Percentiles rank a stretch among this genome's conserved stretches.
phyloP scores from a whole-genome alignment of 2,329 filamentous ascomycete species.

The Alternaria sp. region DNA sequence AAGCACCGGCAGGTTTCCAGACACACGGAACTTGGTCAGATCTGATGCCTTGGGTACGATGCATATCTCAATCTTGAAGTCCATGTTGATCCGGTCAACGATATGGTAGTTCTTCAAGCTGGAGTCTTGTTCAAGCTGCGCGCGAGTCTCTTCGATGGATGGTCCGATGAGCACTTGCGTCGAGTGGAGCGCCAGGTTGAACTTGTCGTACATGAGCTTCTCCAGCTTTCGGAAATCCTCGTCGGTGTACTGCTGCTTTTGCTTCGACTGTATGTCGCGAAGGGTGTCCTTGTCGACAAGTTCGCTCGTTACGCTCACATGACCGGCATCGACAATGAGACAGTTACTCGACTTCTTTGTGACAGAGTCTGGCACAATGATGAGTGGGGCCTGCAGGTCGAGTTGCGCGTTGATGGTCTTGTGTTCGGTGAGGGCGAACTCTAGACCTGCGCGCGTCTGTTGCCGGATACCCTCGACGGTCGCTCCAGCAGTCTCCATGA shows the following conservation, averaged over 20 bases:
- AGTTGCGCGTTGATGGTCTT: conserved; percentile 97
- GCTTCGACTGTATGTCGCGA: conserved; percentile 87
- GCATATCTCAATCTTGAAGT: conserved; percentile 94
- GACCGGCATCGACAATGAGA: conserved; percentile 93
- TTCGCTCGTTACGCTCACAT: conserved; percentile 92
- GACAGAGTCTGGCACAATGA: conserved; percentile 95
- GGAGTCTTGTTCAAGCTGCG: conserved; percentile 73
- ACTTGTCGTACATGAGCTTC: conserved; percentile 96
- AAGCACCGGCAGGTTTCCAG: conserved; percentile 87
- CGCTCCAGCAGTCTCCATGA: conserved; percentile 94
- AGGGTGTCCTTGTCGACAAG: conserved; percentile 91
- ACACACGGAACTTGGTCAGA: conserved; percentile 87
- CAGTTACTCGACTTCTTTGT: conserved; percentile 81
- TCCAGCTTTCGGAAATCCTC: conserved; percentile 88
- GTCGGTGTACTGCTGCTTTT: conserved; percentile 84
- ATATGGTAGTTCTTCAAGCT: conserved; percentile 79
- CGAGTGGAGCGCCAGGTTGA: conserved; percentile 88
- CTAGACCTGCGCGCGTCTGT: conserved; percentile 92
- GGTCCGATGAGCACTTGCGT: conserved; percentile 96
- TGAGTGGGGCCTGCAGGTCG: conserved; percentile 92
- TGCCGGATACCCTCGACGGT: conserved; percentile 94
- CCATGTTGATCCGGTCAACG: conserved; percentile 95
- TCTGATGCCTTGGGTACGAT: conserved; percentile 97
- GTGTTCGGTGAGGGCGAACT: conserved; percentile 96
- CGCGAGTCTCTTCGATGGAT: conserved; percentile 87